Conservation (phyloP, 2,329 filamentous ascomycete genomes). For the Thielaviopsis populi region DNA sequence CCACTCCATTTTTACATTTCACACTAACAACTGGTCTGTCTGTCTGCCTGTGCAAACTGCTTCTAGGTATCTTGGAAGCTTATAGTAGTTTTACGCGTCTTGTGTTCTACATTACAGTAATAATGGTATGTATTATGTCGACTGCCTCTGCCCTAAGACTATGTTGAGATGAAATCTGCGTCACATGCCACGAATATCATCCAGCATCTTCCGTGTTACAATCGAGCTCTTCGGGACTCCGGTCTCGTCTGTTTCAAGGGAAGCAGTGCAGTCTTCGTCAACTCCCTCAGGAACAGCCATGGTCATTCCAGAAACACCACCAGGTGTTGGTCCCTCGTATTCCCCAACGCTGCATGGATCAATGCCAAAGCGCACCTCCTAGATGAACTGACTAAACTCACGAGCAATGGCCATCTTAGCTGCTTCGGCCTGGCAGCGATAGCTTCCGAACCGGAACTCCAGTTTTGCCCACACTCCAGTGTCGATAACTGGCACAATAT, state of each 20-base stretch:
- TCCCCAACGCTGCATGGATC: slow-evolving; percentile 14
- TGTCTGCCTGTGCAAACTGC: neutral
- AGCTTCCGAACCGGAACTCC: slow-evolving; percentile 41
- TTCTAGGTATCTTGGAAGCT: neutral
- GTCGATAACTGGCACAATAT: slow-evolving; percentile 24
- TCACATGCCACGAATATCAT: neutral
- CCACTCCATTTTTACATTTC: neutral
- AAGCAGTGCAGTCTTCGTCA: neutral
- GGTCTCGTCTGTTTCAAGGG: neutral
- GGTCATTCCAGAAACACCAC: neutral
- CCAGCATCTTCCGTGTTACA: neutral
- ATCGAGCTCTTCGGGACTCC: neutral
- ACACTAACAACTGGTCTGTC: neutral
- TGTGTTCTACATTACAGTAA: too few species aligned
- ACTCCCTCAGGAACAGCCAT: neutral
- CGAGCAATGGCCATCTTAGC: slow-evolving; percentile 27
- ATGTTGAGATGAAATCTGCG: neutral
- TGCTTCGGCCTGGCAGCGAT: slow-evolving; percentile 38
- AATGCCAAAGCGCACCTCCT: slow-evolving; percentile 15
- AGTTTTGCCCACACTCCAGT: slow-evolving; percentile 24
- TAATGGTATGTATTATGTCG: too few species aligned
- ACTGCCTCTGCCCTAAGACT: too few species aligned
- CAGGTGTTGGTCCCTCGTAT: neutral
- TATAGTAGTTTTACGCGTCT: too few species aligned
- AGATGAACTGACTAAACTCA: slow-evolving; percentile 10